These are phyloP conservation scores for Saturnispora mendoncae DNA, from an alignment of 805 yeast species.

Conservation along the genomic window DNA sequence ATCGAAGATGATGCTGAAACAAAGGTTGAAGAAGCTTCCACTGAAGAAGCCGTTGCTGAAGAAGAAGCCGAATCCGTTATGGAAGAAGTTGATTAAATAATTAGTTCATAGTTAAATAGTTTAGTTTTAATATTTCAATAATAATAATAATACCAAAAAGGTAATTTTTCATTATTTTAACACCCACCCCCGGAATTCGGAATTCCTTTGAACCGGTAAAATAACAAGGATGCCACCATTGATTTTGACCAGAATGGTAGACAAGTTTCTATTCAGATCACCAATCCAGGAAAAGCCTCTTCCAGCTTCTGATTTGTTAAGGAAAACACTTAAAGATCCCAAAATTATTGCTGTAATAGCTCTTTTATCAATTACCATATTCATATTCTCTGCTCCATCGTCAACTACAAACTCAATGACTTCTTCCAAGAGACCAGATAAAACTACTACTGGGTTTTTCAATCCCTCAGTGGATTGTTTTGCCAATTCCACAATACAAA, in stretches of 20 bases:
- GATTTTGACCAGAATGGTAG: background rate
- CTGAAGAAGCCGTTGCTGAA: constrained; percentile 31
- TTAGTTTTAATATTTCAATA: background rate
- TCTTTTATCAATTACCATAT: background rate
- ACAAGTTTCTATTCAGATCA: no score
- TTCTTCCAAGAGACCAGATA: constrained; percentile 46
- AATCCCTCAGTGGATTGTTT: constrained; percentile 86
- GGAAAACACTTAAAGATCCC: background rate
- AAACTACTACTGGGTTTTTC: constrained; percentile 70
- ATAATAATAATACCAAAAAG: no score
- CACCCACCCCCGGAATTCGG: background rate
- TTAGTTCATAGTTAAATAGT: background rate
- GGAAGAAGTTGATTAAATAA: constrained; percentile 92
- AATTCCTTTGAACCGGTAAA: background rate
- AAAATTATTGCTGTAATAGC: background rate
- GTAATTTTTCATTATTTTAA: no score
- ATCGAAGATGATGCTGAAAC: constrained; percentile 57
- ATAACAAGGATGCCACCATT: background rate
- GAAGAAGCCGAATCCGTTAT: constrained; percentile 77
- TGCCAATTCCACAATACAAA: constrained; percentile 84
- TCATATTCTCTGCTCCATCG: background rate
- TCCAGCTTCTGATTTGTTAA: background rate
- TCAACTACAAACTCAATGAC: background rate
- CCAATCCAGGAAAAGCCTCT: background rate
- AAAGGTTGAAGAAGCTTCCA: constrained; percentile 27